Base-by-base conservation (phyloP, 768 basidiomycete species). In the Boletus rubropictus region DNA sequence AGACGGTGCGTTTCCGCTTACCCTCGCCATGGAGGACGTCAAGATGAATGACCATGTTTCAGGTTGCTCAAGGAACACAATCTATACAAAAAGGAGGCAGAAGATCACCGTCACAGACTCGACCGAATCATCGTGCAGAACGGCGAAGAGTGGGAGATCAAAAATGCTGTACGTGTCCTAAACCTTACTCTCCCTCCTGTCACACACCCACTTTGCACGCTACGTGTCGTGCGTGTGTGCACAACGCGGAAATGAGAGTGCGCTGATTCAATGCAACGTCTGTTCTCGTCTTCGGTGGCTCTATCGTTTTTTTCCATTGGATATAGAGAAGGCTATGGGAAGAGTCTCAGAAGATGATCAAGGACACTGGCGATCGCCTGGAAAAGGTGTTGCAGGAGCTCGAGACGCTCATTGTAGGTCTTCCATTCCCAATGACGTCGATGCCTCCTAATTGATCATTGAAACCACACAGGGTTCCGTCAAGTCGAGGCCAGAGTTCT, bases 311-410 rank as follows among this genome's bases (percentile, higher is more conserved):
- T 43, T 55, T 42, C 43, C 36, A 38, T 38, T 27, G 33, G 47
- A 42, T 17, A 47, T 49, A 90, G 88, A 72, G 64, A 45, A 78
- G 75, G 59, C 71, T 90, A 70, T 67, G 82, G 40, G 82, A 86
- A 47, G 90, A 94, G 71, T 82, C 84, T 35, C 69, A 79, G 51
- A 89, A 80, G 73, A 89, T 94, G 89, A 77, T 91, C 49, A 67
- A 68, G 42, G 87, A 91, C 60, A 76, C 82, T 18, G 68, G 71
- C 46, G 73, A 64, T 45, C 76, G 85, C 39, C 69, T 89, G n/a
- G 78, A 72, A 39, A 77, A 73, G 58, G 81, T 80, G 27, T 72
- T 72, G 25, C 80, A 70, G 46, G 86, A 86, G 46, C 72, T 93
- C 49, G 70, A 74, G 53, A 75, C 78, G 48, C 66, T 89, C 38